Percentiles rank a stretch among this genome's conserved stretches.
Evolutionary conservation across 192 early-diverging fungal species (phyloP).

Genomic region (Coemansia javaensis): DNA sequence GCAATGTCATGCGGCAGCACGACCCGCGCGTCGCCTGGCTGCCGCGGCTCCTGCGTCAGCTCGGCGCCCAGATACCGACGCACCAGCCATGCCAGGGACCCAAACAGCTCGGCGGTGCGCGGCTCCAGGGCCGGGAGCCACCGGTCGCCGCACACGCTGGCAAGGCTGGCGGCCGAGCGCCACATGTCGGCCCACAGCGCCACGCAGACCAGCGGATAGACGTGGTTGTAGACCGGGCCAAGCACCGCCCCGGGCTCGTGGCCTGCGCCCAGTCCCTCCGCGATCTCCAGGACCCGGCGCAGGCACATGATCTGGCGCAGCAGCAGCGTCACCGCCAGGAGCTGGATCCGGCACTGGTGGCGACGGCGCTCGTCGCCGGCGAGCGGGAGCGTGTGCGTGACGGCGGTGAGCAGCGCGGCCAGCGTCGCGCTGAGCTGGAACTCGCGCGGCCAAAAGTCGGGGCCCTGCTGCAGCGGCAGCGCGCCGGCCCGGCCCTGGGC

Average conservation of each 20-base stretch:
- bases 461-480: constrained; percentile 8
- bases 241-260: background rate
- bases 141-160: background rate
- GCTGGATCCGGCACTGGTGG: constrained; percentile 9
- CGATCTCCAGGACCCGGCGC: constrained; percentile 12
- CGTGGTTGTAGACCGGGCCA: too few species aligned
- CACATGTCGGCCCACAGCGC: constrained; percentile 42
- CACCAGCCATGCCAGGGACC: constrained; percentile 3
- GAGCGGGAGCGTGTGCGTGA: background rate
- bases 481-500: constrained; percentile 2
- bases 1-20: constrained; percentile 37
- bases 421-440: constrained; percentile 34
- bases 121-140: background rate
- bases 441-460: constrained; percentile 42
- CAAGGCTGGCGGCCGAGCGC: constrained; percentile 14
- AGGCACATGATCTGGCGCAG: constrained; percentile 21
- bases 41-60: background rate
- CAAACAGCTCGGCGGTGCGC: constrained; percentile 9
- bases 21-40: background rate
- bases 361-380: background rate
- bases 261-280: background rate
- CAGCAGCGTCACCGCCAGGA: constrained; percentile 23
- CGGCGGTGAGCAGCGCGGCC: constrained; percentile 17
- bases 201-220: constrained; percentile 27
- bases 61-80: constrained; percentile 1